Base-by-base conservation (phyloP, 1,284 basidiomycete genomes). In the Crocinoboletus sp. region DNA sequence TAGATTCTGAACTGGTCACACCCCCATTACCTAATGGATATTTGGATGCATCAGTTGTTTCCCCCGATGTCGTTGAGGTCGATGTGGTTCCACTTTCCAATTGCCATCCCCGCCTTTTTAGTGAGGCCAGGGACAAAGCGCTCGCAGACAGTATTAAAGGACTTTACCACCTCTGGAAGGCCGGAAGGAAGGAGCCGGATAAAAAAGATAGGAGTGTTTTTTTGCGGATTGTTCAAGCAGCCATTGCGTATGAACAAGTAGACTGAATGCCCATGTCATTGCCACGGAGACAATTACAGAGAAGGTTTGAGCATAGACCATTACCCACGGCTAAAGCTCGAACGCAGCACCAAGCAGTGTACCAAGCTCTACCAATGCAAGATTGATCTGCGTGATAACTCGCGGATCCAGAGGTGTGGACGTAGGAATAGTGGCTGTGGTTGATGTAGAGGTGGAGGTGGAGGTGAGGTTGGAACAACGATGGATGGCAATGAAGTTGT, bases 91-190 rank as follows among this genome's bases (percentile, higher is more conserved):
- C 56, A 22, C 41, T 47, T 32, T 32, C 41, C 6, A 33, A 45
- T 11, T 43, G n/a, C 15, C 27, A 5, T 9, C 16, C 35, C 33
- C 41, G 13, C 27, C 16, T 20, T 23, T 34, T 38, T 13, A 25
- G 36, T 15, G 46, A 33, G 17, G 37, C 48, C 28, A 50, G 52
- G 33, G 54, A 57, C 25, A 51, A 39, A 27, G 51, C 54, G 11
- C 44, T 55, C 12, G 51, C 56, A 3, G 51, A 68, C 49, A 52
- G 68, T 45, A 51, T 69, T 56, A 65, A 59, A 53, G 46, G 68
- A 38, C 43, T 67, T 48, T 45, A 69, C 54, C 48, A 46, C 29
- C 63, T 62, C 17, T 62, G 60, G 60, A 62, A 51, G 41, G 45
- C 49, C 1, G 56, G 58, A 24, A 51, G 45, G 37, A 59, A 46